Base-by-base conservation (phyloP, 2,329 filamentous ascomycete genomes). In the Didymellaceae sp. region DNA sequence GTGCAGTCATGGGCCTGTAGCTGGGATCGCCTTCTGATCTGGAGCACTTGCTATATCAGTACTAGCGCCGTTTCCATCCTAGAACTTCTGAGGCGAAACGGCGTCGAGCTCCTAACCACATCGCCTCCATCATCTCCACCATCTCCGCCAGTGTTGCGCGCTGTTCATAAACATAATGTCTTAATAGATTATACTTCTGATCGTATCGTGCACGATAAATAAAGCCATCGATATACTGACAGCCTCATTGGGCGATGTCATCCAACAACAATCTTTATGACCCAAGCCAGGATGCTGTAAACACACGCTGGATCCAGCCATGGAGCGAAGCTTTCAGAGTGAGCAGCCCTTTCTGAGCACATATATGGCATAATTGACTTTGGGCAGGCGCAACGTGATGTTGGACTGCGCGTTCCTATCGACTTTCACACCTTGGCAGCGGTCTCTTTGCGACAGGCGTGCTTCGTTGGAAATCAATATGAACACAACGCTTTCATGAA, bases 341-440 rank as follows among this genome's bases (percentile, higher is more conserved):
- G 59, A 49, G 66, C 32, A 1, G 14, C n/a, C 6, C 11, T 17
- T 13, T 33, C 7, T 13, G 10, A 9, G 2, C 5, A 11, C 9
- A 2, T 4, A 26, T 17, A 16, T 22, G 13, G 3, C 7, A 9
- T 11, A 21, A 22, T 32, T 53, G n/a, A 45, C 22, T 16, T 18
- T n/a, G 21, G 26, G 25, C 20, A 54, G 85, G 83, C 83, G 34
- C 82, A 86, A 67, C 75, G 86, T 68, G 86, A 88, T 74, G 74
- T 86, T 31, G 78, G 80, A 17, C 71, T 82, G 9, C 75, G 78
- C 46, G 75, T 87, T 6, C 86, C 86, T 2, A 80, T 88, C 61
- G 86, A 88, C 61, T 86, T 78, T 65, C 79, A 85, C 30, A 84
- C 82, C 3, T 70, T 75, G 13, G 81, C 85, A 8, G 82, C 79